These are phyloP conservation scores for Hypsizygus marmoreus DNA, from an alignment of 768 basidiomycete genomes.

Conservation along the genomic window DNA sequence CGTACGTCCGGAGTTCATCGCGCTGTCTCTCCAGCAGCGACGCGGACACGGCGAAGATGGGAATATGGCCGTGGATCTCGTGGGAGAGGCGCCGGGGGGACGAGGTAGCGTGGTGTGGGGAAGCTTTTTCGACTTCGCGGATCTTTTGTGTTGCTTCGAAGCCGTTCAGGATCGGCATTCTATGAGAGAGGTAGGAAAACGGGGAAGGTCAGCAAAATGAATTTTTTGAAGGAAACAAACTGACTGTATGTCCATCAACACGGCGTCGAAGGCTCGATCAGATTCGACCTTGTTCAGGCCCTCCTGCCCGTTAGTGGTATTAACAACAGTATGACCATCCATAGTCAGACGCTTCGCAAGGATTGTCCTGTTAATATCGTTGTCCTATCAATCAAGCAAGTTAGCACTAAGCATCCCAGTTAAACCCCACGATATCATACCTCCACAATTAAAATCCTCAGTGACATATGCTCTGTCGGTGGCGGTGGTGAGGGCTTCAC, in stretches of 20 bases:
- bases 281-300: slow-evolving; percentile 58
- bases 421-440: slow-evolving; percentile 32
- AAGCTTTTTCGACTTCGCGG: slow-evolving; percentile 53
- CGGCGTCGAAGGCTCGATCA: slow-evolving; percentile 66
- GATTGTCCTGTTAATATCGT: slow-evolving; percentile 72
- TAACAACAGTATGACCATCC: slow-evolving; percentile 66
- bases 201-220: not conserved
- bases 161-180: slow-evolving; percentile 82
- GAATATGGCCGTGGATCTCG: slow-evolving; percentile 62
- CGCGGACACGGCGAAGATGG: slow-evolving; percentile 83
- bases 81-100: slow-evolving; percentile 40
- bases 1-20: slow-evolving; percentile 48
- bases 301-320: slow-evolving; percentile 76
- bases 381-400: slow-evolving; percentile 46
- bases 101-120: slow-evolving; percentile 1
- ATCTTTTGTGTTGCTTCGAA: slow-evolving; percentile 70
- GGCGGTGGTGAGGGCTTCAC: not conserved
- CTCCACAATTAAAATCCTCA: slow-evolving; percentile 69
- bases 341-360: slow-evolving; percentile 66
- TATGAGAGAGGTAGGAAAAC: slow-evolving; percentile 23
- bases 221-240: slow-evolving; percentile 24
- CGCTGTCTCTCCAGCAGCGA: slow-evolving; percentile 63
- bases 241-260: slow-evolving; percentile 86
- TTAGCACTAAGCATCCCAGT: too few relatives aligned
- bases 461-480: not conserved